Evolutionary conservation across 1,284 basidiomycete species (phyloP).

Genomic region (Trametes pubescens): DNA sequence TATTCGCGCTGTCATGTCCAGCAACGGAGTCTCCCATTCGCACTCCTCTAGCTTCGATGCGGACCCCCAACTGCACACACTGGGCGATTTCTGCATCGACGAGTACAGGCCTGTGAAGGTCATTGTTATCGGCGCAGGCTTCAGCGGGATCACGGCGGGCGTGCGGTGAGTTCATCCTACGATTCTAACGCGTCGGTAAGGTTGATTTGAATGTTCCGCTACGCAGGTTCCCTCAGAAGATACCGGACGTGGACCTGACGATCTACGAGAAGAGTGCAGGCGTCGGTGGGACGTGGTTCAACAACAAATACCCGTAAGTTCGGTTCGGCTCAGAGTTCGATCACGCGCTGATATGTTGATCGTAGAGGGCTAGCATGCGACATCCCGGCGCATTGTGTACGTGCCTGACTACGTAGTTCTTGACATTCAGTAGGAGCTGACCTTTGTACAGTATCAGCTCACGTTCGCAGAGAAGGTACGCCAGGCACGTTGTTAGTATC

Average conservation of each 20-base stretch:
- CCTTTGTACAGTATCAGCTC: constrained; percentile 57
- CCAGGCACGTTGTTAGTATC: background rate
- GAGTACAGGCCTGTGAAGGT: constrained; percentile 59
- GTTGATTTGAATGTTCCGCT: background rate
- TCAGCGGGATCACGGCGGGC: constrained; percentile 62
- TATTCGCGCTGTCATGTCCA: constrained; percentile 6
- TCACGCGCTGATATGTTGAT: background rate
- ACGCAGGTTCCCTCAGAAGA: constrained; percentile 58
- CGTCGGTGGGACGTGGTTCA: constrained; percentile 67
- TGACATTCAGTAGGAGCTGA: background rate
- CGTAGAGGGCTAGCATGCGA: constrained; percentile 61
- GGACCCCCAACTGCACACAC: background rate
- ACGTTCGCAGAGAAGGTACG: constrained; percentile 61
- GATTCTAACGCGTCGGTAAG: background rate
- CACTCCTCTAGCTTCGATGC: background rate
- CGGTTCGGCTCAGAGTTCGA: background rate
- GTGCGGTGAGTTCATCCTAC: constrained; percentile 49
- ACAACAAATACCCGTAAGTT: constrained; percentile 47
- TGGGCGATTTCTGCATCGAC: constrained; percentile 51
- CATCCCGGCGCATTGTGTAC: constrained; percentile 60
- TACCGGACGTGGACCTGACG: constrained; percentile 60
- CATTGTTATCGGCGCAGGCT: constrained; percentile 62
- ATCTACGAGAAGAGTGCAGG: constrained; percentile 69
- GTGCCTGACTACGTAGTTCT: constrained; percentile 22
- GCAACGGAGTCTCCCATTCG: constrained; percentile 2